Evolutionary conservation across 345 rosid genomes (phyloP).

Genomic region (Brassica rapa): DNA sequence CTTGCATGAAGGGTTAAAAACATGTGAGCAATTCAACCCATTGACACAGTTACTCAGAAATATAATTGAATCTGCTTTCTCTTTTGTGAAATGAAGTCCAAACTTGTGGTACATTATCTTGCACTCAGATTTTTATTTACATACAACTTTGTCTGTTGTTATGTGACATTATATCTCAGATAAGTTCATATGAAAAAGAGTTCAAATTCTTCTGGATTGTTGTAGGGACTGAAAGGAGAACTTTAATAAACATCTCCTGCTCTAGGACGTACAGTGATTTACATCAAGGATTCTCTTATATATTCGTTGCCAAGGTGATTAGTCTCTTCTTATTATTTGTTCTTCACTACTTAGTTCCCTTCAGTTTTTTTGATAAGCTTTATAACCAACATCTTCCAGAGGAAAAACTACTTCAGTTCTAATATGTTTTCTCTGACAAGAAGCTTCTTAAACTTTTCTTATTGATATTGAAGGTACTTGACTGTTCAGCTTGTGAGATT

Average conservation of each 20-base stretch:
- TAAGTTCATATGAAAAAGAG: not conserved
- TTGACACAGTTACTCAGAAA: not conserved
- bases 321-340: constrained; percentile 11
- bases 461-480: constrained; percentile 63
- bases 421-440: not conserved
- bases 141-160: not conserved
- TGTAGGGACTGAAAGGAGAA: constrained; percentile 83
- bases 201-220: not conserved
- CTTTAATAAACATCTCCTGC: constrained; percentile 88
- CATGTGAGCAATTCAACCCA: constrained; percentile 56
- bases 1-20: constrained; percentile 89
- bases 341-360: not conserved
- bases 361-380: not conserved
- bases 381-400: not conserved
- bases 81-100: not conserved
- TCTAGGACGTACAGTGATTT: constrained; percentile 76
- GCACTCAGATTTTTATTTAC: not conserved
- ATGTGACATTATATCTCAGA: not conserved
- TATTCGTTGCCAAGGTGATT: constrained; percentile 76
- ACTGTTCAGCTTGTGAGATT: constrained; percentile 95
- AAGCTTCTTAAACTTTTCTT: not conserved
- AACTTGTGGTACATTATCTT: not conserved
- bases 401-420: not conserved
- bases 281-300: constrained; percentile 77
- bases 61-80: not conserved